These are phyloP conservation scores for Penicillium odoratum DNA, from an alignment of 495 filamentous ascomycete species.

Conservation along the genomic window DNA sequence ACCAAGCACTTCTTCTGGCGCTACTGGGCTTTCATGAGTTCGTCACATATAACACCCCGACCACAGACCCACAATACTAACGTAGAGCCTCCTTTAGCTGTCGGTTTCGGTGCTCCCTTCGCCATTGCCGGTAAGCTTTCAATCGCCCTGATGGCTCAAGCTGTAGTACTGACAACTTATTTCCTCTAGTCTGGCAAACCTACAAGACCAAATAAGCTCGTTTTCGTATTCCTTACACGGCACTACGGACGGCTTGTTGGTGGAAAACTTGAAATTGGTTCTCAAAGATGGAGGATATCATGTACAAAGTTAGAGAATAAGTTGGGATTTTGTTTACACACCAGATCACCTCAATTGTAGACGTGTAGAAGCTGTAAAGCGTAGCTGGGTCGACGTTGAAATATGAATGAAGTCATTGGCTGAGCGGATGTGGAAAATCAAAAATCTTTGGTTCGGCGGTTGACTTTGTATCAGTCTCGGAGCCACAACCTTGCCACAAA, in stretches of 20 bases:
- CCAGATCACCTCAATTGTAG: constrained; percentile 20
- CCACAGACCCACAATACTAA: constrained; percentile 31
- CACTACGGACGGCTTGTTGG: constrained; percentile 20
- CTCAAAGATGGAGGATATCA: constrained; percentile 33
- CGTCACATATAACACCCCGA: constrained; percentile 30
- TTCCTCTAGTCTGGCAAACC: constrained; percentile 75
- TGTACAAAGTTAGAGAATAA: constrained; percentile 49
- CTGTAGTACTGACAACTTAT: constrained; percentile 26
- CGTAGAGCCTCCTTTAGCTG: constrained; percentile 42
- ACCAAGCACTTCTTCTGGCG: constrained; percentile 77
- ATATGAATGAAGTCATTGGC: constrained; percentile 55
- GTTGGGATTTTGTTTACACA: constrained; percentile 26
- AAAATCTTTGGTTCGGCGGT: constrained; percentile 41
- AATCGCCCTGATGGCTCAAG: neutral
- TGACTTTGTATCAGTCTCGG: constrained; percentile 23
- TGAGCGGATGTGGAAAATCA: constrained; percentile 43
- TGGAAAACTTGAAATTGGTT: constrained; percentile 25
- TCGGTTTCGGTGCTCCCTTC: constrained; percentile 80
- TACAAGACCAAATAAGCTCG: constrained; percentile 60
- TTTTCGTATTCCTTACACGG: constrained; percentile 21
- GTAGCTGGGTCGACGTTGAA: constrained; percentile 33
- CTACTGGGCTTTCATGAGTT: constrained; percentile 82
- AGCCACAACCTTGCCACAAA: constrained; percentile 18
- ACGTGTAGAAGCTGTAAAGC: constrained; percentile 19
- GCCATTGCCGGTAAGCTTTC: constrained; percentile 71